Evolutionary conservation across 148 eudicot genomes (phyloP).

Genomic region (Vaccinium corymbosum): DNA sequence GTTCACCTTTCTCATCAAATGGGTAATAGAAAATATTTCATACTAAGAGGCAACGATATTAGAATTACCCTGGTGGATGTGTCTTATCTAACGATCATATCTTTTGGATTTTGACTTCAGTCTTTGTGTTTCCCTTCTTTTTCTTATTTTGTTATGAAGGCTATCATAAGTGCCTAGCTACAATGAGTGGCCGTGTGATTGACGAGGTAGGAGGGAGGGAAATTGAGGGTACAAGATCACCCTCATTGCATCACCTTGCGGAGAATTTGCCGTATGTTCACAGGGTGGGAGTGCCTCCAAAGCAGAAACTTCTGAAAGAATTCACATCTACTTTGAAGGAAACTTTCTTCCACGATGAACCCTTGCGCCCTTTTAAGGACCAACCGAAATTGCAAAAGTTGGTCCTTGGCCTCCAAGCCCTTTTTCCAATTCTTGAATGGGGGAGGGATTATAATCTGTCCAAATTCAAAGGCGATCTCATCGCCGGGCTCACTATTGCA

Average conservation of each 20-base stretch:
- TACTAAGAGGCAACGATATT: background rate
- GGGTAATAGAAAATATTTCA: background rate
- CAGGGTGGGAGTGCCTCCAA: constrained; percentile 60
- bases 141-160: background rate
- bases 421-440: constrained; percentile 89
- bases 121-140: background rate
- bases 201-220: background rate
- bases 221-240: background rate
- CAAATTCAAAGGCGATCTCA: constrained; percentile 63
- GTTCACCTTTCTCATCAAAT: background rate
- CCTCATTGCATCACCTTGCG: constrained; percentile 7
- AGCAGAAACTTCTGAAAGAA: constrained; percentile 43
- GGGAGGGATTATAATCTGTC: constrained; percentile 51
- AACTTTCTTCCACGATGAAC: constrained; percentile 74
- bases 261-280: constrained; percentile 35
- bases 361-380: constrained; percentile 57
- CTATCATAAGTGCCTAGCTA: background rate
- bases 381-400: constrained; percentile 44
- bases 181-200: constrained; percentile 16
- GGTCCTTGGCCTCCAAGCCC: constrained; percentile 45
- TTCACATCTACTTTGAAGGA: constrained; percentile 42
- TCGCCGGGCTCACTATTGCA: constrained; percentile 88
- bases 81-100: background rate
- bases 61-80: background rate
- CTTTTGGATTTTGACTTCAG: background rate